These are phyloP conservation scores for Breviolum minutum DNA, from an alignment of 73 alveolate species.

Conservation along the genomic window DNA sequence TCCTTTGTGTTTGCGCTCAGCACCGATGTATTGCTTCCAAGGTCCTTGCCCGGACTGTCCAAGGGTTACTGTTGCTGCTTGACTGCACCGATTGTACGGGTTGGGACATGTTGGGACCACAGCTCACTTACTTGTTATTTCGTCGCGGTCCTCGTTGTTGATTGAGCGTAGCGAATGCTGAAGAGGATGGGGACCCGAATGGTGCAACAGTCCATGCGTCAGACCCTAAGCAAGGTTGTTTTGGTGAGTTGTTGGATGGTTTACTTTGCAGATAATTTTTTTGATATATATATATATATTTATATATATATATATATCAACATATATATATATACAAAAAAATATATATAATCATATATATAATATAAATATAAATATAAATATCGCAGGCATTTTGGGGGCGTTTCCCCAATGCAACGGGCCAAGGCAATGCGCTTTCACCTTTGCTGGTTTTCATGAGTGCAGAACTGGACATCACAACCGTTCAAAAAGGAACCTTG, in stretches of 20 bases:
- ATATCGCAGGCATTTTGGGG: not conserved
- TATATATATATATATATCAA: too few species aligned
- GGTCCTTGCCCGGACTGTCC: slow-evolving; percentile 64
- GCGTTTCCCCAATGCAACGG: not conserved
- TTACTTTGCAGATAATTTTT: not conserved
- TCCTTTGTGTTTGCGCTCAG: too few species aligned
- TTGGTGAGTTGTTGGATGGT: not conserved
- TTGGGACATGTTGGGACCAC: not conserved
- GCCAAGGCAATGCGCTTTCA: slow-evolving; percentile 61
- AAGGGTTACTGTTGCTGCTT: slow-evolving; percentile 39
- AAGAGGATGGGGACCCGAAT: slow-evolving; percentile 66
- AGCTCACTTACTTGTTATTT: not conserved
- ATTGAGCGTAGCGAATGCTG: too few species aligned
- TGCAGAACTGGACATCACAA: slow-evolving; percentile 76
- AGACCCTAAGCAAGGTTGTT: not conserved
- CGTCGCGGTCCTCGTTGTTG: not conserved
- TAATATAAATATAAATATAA: too few species aligned
- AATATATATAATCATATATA: too few species aligned
- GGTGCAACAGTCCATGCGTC: slow-evolving; percentile 91
- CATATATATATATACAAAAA: not conserved
- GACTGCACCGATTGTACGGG: not conserved
- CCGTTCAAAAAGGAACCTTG: slow-evolving; percentile 52
- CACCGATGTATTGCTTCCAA: not conserved
- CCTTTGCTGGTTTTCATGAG: slow-evolving; percentile 80
- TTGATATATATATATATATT: not conserved